These are phyloP conservation scores for Starmerella sp. DNA, from an alignment of 805 yeast genomes.

Conservation along the genomic window DNA sequence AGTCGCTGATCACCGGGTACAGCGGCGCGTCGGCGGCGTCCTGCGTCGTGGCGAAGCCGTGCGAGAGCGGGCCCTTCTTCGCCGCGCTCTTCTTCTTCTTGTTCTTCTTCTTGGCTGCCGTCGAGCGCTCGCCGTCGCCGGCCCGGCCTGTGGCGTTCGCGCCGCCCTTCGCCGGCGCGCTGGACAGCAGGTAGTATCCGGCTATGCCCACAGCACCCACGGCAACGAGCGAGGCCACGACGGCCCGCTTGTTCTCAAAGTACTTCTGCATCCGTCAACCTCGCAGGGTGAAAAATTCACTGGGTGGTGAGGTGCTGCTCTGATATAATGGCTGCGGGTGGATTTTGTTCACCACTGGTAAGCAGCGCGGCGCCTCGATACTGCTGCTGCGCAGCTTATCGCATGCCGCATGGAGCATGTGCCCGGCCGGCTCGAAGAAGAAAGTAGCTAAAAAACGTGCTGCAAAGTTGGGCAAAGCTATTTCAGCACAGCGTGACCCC, in stretches of 20 bases:
- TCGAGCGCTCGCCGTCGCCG: conserved; percentile 8
- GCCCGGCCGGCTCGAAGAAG: too few relatives aligned
- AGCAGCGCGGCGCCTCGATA: background rate
- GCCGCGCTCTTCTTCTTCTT: conserved; percentile 29
- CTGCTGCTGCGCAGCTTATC: too few relatives aligned
- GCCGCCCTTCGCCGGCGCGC: conserved; percentile 22
- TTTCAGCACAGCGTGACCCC: too few relatives aligned
- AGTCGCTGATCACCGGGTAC: conserved; percentile 28
- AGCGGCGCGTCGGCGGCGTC: conserved; percentile 26
- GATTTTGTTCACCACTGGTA: background rate
- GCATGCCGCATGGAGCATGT: too few relatives aligned
- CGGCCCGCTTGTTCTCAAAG: conserved; percentile 45
- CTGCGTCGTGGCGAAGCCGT: conserved; percentile 23
- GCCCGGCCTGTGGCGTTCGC: conserved; percentile 14
- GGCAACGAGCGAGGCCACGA: conserved; percentile 52
- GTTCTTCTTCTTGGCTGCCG: conserved; percentile 38
- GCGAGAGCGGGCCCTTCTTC: conserved; percentile 16
- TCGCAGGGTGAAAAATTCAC: conserved; percentile 1
- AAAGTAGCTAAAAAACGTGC: too few relatives aligned
- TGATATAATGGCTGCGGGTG: background rate
- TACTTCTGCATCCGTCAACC: conserved; percentile 26
- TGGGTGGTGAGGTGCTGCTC: background rate
- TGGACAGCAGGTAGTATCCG: conserved; percentile 33
- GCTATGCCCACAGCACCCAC: conserved; percentile 56
- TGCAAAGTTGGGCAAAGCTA: too few relatives aligned